These are phyloP conservation scores for Oryza meridionalis DNA, from an alignment of 176 grass and related monocot genomes.

Conservation along the genomic window DNA sequence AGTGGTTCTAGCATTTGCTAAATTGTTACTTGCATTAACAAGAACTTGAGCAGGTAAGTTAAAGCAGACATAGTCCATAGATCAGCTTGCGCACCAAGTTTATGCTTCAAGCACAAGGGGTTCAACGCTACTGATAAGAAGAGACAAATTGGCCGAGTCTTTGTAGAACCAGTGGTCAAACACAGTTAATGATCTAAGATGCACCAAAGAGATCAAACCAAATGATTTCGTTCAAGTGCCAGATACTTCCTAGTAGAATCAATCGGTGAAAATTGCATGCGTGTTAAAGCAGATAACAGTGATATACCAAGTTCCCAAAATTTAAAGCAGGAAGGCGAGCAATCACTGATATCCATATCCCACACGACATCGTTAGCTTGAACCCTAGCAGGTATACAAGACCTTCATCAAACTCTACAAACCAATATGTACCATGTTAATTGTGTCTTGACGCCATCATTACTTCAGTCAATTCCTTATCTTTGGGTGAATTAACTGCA, in stretches of 20 bases:
- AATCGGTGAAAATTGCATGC: not conserved
- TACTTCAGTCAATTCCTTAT: not conserved
- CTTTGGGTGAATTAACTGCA: not conserved
- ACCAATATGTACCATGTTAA: not conserved
- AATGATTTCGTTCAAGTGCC: not conserved
- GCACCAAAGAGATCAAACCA: slow-evolving; percentile 5
- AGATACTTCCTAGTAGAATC: not conserved
- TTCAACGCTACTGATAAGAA: not conserved
- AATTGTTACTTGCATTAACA: not conserved
- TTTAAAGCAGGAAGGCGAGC: not conserved
- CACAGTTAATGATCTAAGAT: not conserved
- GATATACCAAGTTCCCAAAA: not conserved
- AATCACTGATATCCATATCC: not conserved
- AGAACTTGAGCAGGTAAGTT: not conserved
- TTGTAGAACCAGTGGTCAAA: not conserved
- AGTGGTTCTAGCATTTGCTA: not conserved
- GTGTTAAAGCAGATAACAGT: not conserved
- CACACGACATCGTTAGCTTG: not conserved
- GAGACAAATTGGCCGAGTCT: not conserved
- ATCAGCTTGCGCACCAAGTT: not conserved
- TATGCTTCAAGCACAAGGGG: not conserved
- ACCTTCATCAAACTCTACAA: not conserved
- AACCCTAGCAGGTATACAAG: no score
- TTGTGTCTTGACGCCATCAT: not conserved
- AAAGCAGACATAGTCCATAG: not conserved